Evolutionary conservation across 768 basidiomycete genomes (phyloP).

Genomic region (Lepiota subincarnata): DNA sequence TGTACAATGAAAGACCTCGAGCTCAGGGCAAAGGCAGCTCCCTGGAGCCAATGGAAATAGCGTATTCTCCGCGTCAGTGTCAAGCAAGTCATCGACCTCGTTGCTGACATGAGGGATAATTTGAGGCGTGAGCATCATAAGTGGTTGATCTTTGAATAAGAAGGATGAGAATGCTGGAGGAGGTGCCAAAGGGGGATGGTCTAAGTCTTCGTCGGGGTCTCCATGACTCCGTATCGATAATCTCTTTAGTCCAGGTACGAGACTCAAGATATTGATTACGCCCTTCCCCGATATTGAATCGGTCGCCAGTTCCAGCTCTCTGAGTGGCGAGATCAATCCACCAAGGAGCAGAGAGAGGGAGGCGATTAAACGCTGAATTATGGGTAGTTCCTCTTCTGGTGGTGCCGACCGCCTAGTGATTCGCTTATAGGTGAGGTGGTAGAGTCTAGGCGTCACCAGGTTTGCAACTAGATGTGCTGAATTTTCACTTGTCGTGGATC

Average conservation of each 20-base stretch:
- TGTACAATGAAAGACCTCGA: background rate
- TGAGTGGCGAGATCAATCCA: background rate
- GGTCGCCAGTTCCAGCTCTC: background rate
- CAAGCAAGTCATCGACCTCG: background rate
- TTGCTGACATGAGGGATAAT: background rate
- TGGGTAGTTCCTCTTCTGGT: background rate
- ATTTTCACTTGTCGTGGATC: background rate
- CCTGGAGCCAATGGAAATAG: too few relatives aligned
- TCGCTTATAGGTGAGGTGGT: conserved; percentile 5
- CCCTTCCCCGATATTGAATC: background rate
- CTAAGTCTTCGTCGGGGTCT: background rate
- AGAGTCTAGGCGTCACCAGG: background rate
- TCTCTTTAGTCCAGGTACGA: conserved; percentile 3
- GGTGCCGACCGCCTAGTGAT: background rate
- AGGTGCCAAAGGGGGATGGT: background rate
- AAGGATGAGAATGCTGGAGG: background rate
- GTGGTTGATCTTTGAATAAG: background rate
- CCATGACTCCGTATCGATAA: background rate
- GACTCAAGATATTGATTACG: background rate
- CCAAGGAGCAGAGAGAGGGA: background rate
- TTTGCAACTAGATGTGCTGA: background rate
- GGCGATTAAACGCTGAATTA: background rate
- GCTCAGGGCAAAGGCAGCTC: conserved; percentile 1
- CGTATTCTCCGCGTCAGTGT: background rate
- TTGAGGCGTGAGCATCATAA: background rate